Evolutionary conservation across 495 filamentous ascomycete species (phyloP).

Genomic region (Neurospora sp.): DNA sequence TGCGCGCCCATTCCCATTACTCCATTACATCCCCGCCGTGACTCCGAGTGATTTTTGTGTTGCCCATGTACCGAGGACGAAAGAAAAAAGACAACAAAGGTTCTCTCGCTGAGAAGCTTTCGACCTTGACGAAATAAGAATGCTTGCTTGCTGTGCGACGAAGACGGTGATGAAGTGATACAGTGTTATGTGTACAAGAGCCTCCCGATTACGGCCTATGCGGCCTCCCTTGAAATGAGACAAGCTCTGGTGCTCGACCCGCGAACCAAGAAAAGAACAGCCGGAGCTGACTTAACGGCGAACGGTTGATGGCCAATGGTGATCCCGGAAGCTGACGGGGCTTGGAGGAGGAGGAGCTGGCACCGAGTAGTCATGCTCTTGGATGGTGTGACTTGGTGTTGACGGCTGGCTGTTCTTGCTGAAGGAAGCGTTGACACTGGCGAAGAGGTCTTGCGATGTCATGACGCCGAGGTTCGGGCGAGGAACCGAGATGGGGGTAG

Average conservation of each 20-base stretch:
- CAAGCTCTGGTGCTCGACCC: not conserved
- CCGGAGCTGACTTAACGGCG: conserved; percentile 13
- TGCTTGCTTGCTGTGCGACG: not conserved
- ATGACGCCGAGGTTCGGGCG: conserved; percentile 26
- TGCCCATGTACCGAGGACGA: not conserved
- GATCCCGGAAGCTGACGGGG: conserved; percentile 38
- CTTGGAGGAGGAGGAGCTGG: conserved; percentile 41
- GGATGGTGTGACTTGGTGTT: conserved; percentile 34
- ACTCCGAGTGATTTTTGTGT: not conserved
- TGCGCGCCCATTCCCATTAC: not conserved
- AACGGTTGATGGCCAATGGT: conserved; percentile 26
- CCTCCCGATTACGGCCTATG: not conserved
- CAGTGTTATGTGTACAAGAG: not conserved
- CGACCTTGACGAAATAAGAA: not conserved
- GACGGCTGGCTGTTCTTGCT: conserved; percentile 26
- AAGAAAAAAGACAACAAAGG: not conserved
- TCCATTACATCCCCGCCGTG: not conserved
- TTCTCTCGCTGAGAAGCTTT: not conserved
- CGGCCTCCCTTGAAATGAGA: not conserved
- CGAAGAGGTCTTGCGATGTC: conserved; percentile 36
- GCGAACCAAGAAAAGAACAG: not conserved
- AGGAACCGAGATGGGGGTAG: conserved; percentile 32
- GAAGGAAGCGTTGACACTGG: conserved; percentile 36
- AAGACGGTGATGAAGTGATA: not conserved
- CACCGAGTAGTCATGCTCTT: conserved; percentile 39